Evolutionary conservation across 306 rosid genomes (phyloP).

Genomic region (Begonia loranthoides): DNA sequence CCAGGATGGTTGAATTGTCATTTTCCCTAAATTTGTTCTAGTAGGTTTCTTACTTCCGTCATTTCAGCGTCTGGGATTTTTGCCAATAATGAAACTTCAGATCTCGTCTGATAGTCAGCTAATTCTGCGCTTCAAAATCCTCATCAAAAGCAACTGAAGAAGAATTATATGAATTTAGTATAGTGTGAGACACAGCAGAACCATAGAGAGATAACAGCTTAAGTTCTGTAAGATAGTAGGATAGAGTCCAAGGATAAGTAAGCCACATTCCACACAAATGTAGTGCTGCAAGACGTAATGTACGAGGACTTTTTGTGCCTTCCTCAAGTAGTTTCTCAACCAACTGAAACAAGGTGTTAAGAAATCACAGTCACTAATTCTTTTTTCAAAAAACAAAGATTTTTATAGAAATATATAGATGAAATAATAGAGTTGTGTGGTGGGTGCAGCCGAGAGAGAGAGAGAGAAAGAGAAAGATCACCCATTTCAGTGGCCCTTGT

Average conservation of each 20-base stretch:
- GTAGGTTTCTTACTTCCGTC: conserved; percentile 48
- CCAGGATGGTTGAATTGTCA: too few species aligned
- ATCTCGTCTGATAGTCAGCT: conserved; percentile 57
- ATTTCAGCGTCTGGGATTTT: conserved; percentile 68
- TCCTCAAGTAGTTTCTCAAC: conserved; percentile 71
- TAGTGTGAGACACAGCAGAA: conserved; percentile 43
- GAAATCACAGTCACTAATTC: conserved; percentile 8
- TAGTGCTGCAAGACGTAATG: conserved; percentile 94
- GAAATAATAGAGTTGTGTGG: neutral
- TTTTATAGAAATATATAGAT: neutral
- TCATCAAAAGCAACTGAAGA: conserved; percentile 91
- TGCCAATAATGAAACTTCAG: conserved; percentile 66
- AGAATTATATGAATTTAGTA: conserved; percentile 4
- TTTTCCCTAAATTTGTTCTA: too few species aligned
- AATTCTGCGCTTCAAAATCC: conserved; percentile 94
- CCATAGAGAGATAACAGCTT: conserved; percentile 76
- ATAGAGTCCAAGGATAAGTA: conserved; percentile 59
- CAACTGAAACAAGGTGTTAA: conserved; percentile 35
- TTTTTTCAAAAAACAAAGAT: neutral
- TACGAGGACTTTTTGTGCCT: conserved; percentile 91
- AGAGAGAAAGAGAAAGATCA: conserved; percentile 32
- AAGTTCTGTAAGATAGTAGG: conserved; percentile 71
- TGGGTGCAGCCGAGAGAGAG: conserved; percentile 16
- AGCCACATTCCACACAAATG: conserved; percentile 87
- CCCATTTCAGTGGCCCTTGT: conserved; percentile 95